Percentiles rank a stretch among this genome's conserved stretches.
These are phyloP conservation scores for Chlorella sp. DNA, from an alignment of 139 green algal genomes.

Conservation along the genomic window DNA sequence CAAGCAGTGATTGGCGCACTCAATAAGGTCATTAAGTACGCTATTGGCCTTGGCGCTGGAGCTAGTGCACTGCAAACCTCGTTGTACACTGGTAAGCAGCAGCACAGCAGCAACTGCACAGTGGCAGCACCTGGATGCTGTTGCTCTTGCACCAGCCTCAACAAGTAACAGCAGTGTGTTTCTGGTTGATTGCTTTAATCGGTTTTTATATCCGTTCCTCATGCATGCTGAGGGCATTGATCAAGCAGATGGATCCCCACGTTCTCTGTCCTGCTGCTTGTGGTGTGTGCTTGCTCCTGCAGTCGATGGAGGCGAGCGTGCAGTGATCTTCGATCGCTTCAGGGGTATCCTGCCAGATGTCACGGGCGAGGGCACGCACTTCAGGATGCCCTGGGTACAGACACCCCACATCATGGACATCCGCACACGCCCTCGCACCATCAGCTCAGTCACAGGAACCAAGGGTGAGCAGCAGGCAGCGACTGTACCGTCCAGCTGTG, in stretches of 20 bases:
- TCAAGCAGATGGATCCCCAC: too few relatives aligned
- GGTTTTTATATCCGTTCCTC: too few relatives aligned
- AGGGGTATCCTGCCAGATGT: slow-evolving; percentile 76
- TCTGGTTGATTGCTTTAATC: too few relatives aligned
- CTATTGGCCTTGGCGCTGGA: slow-evolving; percentile 68
- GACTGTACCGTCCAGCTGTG: too few relatives aligned
- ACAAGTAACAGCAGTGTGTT: too few relatives aligned
- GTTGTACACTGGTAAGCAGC: slow-evolving; percentile 81
- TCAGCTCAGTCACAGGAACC: slow-evolving; percentile 96
- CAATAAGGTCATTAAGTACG: slow-evolving; percentile 69
- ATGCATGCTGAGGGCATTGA: too few relatives aligned
- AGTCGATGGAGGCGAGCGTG: slow-evolving; percentile 95
- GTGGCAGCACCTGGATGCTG: too few relatives aligned
- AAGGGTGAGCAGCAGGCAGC: slow-evolving; percentile 75
- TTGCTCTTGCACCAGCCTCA: too few relatives aligned
- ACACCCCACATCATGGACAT: slow-evolving; percentile 94
- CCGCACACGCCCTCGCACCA: slow-evolving; percentile 82
- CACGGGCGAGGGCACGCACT: slow-evolving; percentile 88
- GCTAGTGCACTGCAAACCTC: slow-evolving; percentile 65
- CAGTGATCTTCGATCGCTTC: slow-evolving; percentile 96
- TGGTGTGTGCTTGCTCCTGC: slow-evolving; percentile 15
- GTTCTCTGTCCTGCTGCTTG: too few relatives aligned
- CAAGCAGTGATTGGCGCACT: slow-evolving; percentile 55
- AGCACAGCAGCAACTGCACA: too few relatives aligned
- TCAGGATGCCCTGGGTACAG: slow-evolving; percentile 86